Conservation (phyloP, 23 red algal species). For the Gracilaria gracilis region DNA sequence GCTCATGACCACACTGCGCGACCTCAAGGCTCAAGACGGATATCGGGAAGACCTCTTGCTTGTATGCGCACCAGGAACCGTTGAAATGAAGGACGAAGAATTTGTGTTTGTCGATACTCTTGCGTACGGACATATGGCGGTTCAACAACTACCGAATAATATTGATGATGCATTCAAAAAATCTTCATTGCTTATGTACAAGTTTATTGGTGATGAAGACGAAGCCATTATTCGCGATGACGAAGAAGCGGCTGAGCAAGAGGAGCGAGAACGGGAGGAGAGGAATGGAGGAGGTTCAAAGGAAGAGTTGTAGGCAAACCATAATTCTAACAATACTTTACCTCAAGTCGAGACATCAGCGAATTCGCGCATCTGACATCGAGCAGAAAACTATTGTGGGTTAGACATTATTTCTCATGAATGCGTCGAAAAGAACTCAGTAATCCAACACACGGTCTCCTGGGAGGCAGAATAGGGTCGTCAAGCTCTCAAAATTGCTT, state of each 20-base stretch:
- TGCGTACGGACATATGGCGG: slow-evolving; percentile 59
- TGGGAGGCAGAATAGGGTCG: too few species aligned
- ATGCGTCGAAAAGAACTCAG: too few species aligned
- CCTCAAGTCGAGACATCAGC: not conserved
- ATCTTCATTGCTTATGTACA: slow-evolving; percentile 52
- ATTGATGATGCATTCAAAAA: slow-evolving; percentile 62
- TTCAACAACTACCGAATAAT: slow-evolving; percentile 59
- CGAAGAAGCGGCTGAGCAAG: slow-evolving; percentile 74
- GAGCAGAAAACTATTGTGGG: too few species aligned
- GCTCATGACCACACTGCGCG: slow-evolving; percentile 68
- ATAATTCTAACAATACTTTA: not conserved
- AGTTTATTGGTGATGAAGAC: slow-evolving; percentile 73
- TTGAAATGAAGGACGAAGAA: slow-evolving; percentile 74
- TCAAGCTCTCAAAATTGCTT: not conserved
- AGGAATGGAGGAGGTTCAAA: slow-evolving; percentile 40
- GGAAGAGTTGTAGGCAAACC: slow-evolving; percentile 52
- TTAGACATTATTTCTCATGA: too few species aligned
- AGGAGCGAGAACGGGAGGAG: slow-evolving; percentile 64
- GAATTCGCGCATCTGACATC: too few species aligned
- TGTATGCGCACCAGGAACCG: slow-evolving; percentile 57
- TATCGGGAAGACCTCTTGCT: slow-evolving; percentile 68
- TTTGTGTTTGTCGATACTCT: slow-evolving; percentile 39
- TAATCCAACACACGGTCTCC: too few species aligned
- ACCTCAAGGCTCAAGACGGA: slow-evolving; percentile 54
- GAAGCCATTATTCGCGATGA: slow-evolving; percentile 74